Evolutionary conservation across 768 basidiomycete species (phyloP), one percentile per base, ranked within the genome.

Genomic region (Lentinula sp.): DNA sequence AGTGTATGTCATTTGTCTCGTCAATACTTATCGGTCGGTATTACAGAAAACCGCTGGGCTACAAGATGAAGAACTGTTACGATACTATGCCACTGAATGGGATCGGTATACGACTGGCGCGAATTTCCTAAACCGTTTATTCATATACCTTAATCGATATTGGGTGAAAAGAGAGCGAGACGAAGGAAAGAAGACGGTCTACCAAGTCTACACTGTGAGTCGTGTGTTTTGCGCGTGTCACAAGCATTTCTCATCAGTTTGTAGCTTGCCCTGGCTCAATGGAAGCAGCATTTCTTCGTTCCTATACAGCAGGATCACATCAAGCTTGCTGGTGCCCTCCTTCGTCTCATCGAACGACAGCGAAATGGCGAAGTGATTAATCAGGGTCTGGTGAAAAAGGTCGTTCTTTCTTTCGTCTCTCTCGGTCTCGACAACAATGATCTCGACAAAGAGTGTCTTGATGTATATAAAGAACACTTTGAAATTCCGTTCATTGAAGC

Each of bases 141-240:
- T 98, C 79, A 95, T 93, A 3, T 98, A 98, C 75, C 82, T 99
- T 61, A 98, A 99, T 74, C 91, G 96, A 18, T 94, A 98, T 74
- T 99, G 97, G 97, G 96, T 99, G 43, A 96, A 96, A 77, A 83
- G 96, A 57, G 97, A 99, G 72, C 85, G 95, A 70, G 96, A 98
- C 67, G 96, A 98, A 72, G 97, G 97, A 13, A 81, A 95, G 68
- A 95, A 92, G 73, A 90, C 87, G 48, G 91, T 98, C 23, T 98
- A 97, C 76, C 87, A 87, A 1, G 92, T 98, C n/a, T 98, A 98
- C 71, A 99, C 96, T 28, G 95, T 96, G 65, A 69, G 88, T 68
- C 37, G 37, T 52, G 57, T 42, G 58, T 13, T 43, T 33, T 56
- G 51, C 37, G 39, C 39, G 6, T 36, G 5, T 15, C 45, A 48